Conservation (phyloP, 768 basidiomycete species). For the Suillus subluteus region DNA sequence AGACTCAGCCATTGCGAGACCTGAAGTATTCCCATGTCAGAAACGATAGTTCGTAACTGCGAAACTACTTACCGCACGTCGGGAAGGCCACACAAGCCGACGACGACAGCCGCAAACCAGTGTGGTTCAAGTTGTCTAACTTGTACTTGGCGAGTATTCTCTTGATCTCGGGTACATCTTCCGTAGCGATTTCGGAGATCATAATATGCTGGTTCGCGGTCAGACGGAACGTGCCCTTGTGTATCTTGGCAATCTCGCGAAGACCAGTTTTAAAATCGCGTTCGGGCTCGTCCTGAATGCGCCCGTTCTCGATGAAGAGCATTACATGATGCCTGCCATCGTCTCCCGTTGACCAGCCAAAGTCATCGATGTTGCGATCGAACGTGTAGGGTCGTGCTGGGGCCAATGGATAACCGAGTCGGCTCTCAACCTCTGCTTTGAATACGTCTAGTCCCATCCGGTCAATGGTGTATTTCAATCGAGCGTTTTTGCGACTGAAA, state of each 20-base stretch:
- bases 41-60: background rate
- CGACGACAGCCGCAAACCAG: conserved; percentile 81
- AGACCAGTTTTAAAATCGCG: conserved; percentile 92
- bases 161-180: conserved; percentile 80
- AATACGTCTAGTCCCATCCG: conserved; percentile 89
- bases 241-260: conserved; percentile 89
- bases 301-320: conserved; percentile 96
- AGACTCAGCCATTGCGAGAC: conserved; percentile 80
- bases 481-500: conserved; percentile 76
- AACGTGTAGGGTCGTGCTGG: conserved; percentile 81
- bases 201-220: conserved; percentile 96
- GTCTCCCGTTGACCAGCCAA: conserved; percentile 88
- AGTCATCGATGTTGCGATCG: conserved; percentile 90
- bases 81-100: conserved; percentile 99
- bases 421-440: conserved; percentile 88
- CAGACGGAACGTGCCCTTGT: conserved; percentile 92
- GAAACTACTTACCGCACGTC: conserved; percentile 66
- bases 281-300: conserved; percentile 92
- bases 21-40: conserved; percentile 27
- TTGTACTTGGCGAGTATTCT: conserved; percentile 79
- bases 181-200: conserved; percentile 78
- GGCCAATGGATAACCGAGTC: conserved; percentile 75
- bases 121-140: conserved; percentile 83
- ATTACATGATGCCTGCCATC: conserved; percentile 92
- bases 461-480: conserved; percentile 97